Conservation (phyloP, 768 basidiomycete species). For the Xerocomellus amylosporus region DNA sequence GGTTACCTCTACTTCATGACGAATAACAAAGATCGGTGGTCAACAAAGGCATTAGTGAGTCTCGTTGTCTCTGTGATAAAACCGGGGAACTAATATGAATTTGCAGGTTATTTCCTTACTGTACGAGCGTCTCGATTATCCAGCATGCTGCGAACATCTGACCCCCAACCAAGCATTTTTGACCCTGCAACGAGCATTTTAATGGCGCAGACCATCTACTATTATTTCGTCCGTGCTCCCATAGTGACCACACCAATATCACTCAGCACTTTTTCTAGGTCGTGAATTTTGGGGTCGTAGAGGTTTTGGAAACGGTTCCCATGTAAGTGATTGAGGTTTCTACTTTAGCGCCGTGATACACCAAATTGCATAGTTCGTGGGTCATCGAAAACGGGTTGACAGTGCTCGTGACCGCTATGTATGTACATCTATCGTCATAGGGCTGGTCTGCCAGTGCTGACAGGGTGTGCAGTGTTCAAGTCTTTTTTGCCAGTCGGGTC, state of each 20-base stretch:
- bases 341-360: background rate
- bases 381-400: conserved; percentile 15
- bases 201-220: conserved; percentile 18
- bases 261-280: background rate
- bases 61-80: background rate
- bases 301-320: conserved; percentile 6
- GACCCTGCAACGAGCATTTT: conserved; percentile 18
- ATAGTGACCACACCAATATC: background rate
- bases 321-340: conserved; percentile 3
- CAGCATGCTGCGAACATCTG: background rate
- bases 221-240: conserved; percentile 16
- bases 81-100: background rate
- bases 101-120: conserved; percentile 14
- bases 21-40: conserved; percentile 11
- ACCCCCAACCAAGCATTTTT: conserved; percentile 10
- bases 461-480: conserved; percentile 7
- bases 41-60: conserved; percentile 16
- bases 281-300: conserved; percentile 11
- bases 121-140: background rate
- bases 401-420: conserved; percentile 16
- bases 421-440: background rate
- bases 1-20: conserved; percentile 18
- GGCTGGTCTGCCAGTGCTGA: background rate
- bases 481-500: conserved; percentile 13
- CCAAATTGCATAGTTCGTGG: conserved; percentile 10